phyloP scores from a whole-genome alignment of 495 filamentous ascomycete species.

The Talaromyces thailandensis region DNA sequence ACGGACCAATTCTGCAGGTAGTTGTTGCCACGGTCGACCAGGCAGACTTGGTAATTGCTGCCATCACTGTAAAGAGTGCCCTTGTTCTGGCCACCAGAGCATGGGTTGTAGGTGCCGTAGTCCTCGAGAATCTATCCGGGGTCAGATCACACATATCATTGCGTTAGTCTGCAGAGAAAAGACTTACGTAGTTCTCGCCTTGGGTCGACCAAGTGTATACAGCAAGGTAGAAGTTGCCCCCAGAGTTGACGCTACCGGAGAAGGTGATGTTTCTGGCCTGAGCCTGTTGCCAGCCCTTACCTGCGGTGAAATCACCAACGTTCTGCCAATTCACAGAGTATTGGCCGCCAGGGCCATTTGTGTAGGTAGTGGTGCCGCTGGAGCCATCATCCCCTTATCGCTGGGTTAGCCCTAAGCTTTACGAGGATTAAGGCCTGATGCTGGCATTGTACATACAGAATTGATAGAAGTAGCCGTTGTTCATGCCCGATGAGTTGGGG shows the following conservation, averaged over 20 bases:
- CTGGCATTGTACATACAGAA: conserved; percentile 3
- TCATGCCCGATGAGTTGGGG: conserved; percentile 38
- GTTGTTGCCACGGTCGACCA: too few species aligned
- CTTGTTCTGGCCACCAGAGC: too few species aligned
- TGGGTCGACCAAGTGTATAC: conserved; percentile 58
- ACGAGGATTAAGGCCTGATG: neutral
- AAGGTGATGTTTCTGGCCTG: conserved; percentile 41
- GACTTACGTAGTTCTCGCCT: too few species aligned
- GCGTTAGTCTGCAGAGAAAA: too few species aligned
- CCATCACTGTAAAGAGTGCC: too few species aligned
- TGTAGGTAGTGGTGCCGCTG: too few species aligned
- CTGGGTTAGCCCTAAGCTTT: neutral
- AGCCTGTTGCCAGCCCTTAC: conserved; percentile 44
- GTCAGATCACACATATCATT: too few species aligned
- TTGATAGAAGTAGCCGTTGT: conserved; percentile 50
- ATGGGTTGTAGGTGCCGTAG: conserved; percentile 44
- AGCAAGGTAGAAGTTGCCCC: conserved; percentile 51
- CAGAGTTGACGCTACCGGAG: conserved; percentile 42
- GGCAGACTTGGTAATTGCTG: too few species aligned
- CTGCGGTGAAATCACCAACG: conserved; percentile 51
- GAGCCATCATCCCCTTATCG: neutral
- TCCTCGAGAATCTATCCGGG: conserved; percentile 46
- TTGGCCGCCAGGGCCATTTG: conserved; percentile 39
- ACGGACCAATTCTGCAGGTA: conserved; percentile 61
- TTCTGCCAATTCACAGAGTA: conserved; percentile 49